Evolutionary conservation across 2,329 filamentous ascomycete genomes (phyloP).

Genomic region (Calonectria ilicicola): DNA sequence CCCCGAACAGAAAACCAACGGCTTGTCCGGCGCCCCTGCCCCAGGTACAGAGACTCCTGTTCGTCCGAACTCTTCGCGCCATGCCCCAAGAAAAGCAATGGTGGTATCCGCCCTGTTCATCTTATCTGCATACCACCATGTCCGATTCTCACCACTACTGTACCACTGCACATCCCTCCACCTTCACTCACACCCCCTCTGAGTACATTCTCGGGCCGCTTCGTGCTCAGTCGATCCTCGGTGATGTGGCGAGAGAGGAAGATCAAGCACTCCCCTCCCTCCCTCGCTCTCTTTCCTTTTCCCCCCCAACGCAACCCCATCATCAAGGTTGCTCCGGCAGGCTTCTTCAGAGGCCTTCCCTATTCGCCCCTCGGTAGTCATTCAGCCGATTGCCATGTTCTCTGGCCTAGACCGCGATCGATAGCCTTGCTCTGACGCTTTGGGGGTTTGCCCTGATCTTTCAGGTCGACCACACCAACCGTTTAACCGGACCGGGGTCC

Average conservation of each 20-base stretch:
- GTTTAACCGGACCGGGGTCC: not conserved
- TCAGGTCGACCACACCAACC: conserved; percentile 8
- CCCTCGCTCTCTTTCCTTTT: not conserved
- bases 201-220: conserved; percentile 20
- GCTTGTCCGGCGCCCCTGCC: conserved; percentile 30
- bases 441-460: not conserved
- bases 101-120: conserved; percentile 34
- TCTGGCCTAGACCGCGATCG: conserved; percentile 7
- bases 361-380: conserved; percentile 22
- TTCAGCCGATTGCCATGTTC: conserved; percentile 22
- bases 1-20: conserved; percentile 17
- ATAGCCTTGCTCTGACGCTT: conserved; percentile 2
- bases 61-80: conserved; percentile 33
- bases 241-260: conserved; percentile 24
- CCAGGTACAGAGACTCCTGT: conserved; percentile 32
- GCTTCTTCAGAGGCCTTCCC: conserved; percentile 9
- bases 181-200: conserved; percentile 12
- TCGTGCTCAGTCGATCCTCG: conserved; percentile 24
- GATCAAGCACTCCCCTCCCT: conserved; percentile 8
- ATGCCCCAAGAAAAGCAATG: conserved; percentile 31
- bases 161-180: conserved; percentile 28
- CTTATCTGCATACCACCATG: conserved; percentile 27
- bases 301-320: conserved; percentile 1
- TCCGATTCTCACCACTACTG: conserved; percentile 13
- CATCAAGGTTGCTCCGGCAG: not conserved